Evolutionary conservation across 495 filamentous ascomycete species (phyloP).

Genomic region (Diplogelasinospora grovesii): DNA sequence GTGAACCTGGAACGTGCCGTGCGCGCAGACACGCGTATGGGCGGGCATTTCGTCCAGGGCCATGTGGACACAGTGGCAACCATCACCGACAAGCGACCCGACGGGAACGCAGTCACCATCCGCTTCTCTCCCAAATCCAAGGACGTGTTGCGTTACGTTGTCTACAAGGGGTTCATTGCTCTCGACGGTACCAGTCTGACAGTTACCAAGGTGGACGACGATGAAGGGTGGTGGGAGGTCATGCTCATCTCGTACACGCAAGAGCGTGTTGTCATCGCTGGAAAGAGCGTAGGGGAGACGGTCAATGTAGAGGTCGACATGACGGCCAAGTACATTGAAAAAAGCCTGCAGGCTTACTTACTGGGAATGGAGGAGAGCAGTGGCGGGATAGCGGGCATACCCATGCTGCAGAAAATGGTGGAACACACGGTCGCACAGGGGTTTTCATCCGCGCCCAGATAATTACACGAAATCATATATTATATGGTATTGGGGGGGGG

Average conservation of each 20-base stretch:
- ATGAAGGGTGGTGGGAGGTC: constrained; percentile 86
- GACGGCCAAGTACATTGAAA: constrained; percentile 98
- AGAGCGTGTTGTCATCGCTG: constrained; percentile 78
- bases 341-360: constrained; percentile 72
- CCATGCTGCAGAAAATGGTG: constrained; percentile 80
- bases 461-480: no score
- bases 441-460: no score
- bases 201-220: constrained; percentile 72
- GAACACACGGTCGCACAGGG: constrained; percentile 68
- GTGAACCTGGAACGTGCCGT: constrained; percentile 96
- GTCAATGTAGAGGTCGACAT: constrained; percentile 99
- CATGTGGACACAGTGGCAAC: constrained; percentile 86
- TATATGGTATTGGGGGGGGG: no score
- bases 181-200: constrained; percentile 97
- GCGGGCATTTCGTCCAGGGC: constrained; percentile 79
- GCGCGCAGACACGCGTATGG: constrained; percentile 81
- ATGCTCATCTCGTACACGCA: constrained; percentile 99
- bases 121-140: constrained; percentile 66
- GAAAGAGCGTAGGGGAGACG: constrained; percentile 72
- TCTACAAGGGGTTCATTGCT: constrained; percentile 94
- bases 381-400: constrained; percentile 36
- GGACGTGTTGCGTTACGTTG: constrained; percentile 70
- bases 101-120: constrained; percentile 84
- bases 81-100: constrained; percentile 60
- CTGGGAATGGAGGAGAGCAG: constrained; percentile 41